A percentile compares a stretch with the other conserved stretches of the same genome.
These are phyloP conservation scores for Xylaria sp. DNA, from an alignment of 2,329 filamentous ascomycete genomes.

Conservation along the genomic window DNA sequence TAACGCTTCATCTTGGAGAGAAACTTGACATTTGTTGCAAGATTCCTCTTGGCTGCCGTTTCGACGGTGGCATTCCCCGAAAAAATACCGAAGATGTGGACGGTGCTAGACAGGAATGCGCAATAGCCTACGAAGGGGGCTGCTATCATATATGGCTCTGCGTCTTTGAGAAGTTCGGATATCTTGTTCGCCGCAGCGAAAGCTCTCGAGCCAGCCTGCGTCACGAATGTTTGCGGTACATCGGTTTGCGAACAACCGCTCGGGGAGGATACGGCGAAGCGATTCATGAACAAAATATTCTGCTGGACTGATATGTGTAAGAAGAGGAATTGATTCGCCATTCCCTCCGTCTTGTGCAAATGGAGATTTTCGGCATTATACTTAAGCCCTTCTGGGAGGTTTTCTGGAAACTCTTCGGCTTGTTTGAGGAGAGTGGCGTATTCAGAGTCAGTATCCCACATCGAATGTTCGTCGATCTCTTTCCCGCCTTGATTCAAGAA, in stretches of 20 bases:
- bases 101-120: slow-evolving; percentile 90
- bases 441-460: slow-evolving; percentile 85
- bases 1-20: slow-evolving; percentile 95
- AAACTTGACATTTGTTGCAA: slow-evolving; percentile 89
- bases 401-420: slow-evolving; percentile 74
- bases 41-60: slow-evolving; percentile 81
- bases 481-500: slow-evolving; percentile 93
- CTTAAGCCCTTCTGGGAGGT: slow-evolving; percentile 75
- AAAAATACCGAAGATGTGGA: slow-evolving; percentile 94
- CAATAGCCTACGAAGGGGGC: slow-evolving; percentile 96
- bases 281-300: slow-evolving; percentile 88
- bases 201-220: slow-evolving; percentile 78
- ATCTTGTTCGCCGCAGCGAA: slow-evolving; percentile 88
- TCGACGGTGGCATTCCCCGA: slow-evolving; percentile 83
- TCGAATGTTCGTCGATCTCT: slow-evolving; percentile 77
- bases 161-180: slow-evolving; percentile 83
- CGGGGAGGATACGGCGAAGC: slow-evolving; percentile 81
- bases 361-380: slow-evolving; percentile 87
- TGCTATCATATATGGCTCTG: slow-evolving; percentile 81
- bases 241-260: slow-evolving; percentile 73
- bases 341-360: slow-evolving; percentile 83
- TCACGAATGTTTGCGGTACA: slow-evolving; percentile 81
- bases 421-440: slow-evolving; percentile 78
- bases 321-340: slow-evolving; percentile 92
- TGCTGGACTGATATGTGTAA: slow-evolving; percentile 92